Evolutionary conservation across 345 rosid species (phyloP).

Genomic region (Rhizophora mangle): DNA sequence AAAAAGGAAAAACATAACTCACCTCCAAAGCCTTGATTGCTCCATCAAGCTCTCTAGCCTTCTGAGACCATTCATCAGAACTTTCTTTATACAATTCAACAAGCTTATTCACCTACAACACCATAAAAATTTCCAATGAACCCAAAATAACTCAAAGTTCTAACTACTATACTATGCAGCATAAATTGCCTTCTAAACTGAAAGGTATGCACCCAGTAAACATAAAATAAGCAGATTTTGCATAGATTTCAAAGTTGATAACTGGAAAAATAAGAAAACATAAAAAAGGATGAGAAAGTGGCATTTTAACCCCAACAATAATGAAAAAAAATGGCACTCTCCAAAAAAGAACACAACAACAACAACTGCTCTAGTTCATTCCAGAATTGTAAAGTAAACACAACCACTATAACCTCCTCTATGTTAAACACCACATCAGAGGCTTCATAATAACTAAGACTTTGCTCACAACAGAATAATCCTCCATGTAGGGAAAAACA

Average conservation of each 20-base stretch:
- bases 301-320: too few relatives aligned
- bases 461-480: too few relatives aligned
- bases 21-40: constrained; percentile 92
- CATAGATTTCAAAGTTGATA: not conserved
- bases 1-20: constrained; percentile 19
- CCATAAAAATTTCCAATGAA: constrained; percentile 16
- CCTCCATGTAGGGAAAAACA: too few relatives aligned
- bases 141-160: not conserved
- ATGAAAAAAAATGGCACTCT: too few relatives aligned
- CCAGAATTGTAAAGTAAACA: too few relatives aligned
- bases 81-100: constrained; percentile 87
- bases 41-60: constrained; percentile 97
- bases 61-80: constrained; percentile 89
- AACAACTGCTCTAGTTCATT: too few relatives aligned
- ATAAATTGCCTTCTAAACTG: not conserved
- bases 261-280: not conserved
- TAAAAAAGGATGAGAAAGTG: not conserved
- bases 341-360: too few relatives aligned
- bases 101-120: constrained; percentile 70
- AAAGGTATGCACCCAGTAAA: not conserved
- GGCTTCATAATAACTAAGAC: too few relatives aligned
- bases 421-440: too few relatives aligned
- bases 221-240: not conserved
- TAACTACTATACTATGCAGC: not conserved
- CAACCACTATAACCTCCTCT: too few relatives aligned